Base-by-base conservation (phyloP, 1,284 basidiomycete genomes). In the Tylopilus sp. region DNA sequence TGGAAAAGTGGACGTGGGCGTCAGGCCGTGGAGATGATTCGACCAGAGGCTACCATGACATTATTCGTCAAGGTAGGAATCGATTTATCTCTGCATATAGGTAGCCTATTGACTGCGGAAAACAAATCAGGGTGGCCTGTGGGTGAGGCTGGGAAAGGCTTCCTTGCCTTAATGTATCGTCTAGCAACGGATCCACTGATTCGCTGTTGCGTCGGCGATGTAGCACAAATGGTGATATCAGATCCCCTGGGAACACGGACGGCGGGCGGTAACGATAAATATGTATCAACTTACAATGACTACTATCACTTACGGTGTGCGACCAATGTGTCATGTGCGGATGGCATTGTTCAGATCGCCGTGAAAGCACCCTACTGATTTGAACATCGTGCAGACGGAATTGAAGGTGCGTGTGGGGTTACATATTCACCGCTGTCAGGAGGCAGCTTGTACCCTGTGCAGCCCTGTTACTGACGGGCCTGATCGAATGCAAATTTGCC, bases 11-110 rank as follows among this genome's bases (percentile, higher is more conserved):
- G 75, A 14, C 67, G 66, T 44, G 83, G 82, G 0, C 70, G 82
- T 43, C 77, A 83, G 62, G 65, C 67, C 0, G 60, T 72, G n/a
- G 83, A 85, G 63, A 68, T 68, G 54, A 71, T 84, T 37, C 80
- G 80, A 71, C 83, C 83, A 9, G 73, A 74, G 8, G 75, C 76
- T 41, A 78, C 80, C 2, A 59, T 85, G 64, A 84, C 82, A 0
- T 58, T 83, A 12, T 84, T 74, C 57, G 71, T 81, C 46, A 85
- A 84, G 72, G 82, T 81, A 34, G 41, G 72, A n/a, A n/a, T n/a
- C 10, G 29, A 33, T 53, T 46, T 29, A 45, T 56, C 29, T 45
- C 52, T 44, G 24, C 46, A 43, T 52, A 35, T 26, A 18, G 44
- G 9, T 37, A 15, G 34, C 24, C 41, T 51, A 17, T 38, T 57